These are phyloP conservation scores for Pistacia vera DNA, from an alignment of 345 rosid species.

Conservation along the genomic window DNA sequence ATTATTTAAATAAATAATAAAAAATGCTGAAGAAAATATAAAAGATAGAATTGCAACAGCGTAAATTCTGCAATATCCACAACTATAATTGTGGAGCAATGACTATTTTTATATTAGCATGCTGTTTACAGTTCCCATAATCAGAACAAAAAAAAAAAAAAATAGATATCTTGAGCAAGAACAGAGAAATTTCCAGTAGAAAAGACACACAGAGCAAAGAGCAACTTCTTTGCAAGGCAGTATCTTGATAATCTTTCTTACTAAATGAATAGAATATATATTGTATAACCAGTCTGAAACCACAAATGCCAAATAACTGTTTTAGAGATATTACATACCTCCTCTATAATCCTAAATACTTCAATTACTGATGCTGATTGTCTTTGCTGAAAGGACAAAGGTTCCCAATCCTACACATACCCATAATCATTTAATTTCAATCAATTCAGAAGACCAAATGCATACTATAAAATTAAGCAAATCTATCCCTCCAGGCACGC, in stretches of 20 bases:
- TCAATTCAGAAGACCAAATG: slow-evolving; percentile 8
- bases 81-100: neutral
- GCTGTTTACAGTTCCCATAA: neutral
- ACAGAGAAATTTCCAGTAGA: neutral
- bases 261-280: neutral
- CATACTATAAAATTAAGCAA: neutral
- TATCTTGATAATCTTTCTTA: neutral
- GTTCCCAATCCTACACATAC: slow-evolving; percentile 89
- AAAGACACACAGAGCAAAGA: neutral
- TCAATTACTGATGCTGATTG: slow-evolving; percentile 88
- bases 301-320: slow-evolving; percentile 4
- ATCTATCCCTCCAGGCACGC: neutral
- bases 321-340: slow-evolving; percentile 48
- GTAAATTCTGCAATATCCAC: slow-evolving; percentile 1
- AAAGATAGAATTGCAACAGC: neutral
- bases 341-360: slow-evolving; percentile 96
- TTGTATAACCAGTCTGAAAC: neutral
- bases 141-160: neutral
- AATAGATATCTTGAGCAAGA: neutral
- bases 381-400: slow-evolving; percentile 85
- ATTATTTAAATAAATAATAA: slow-evolving; percentile 1
- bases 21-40: neutral
- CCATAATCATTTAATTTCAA: slow-evolving; percentile 14
- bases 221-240: slow-evolving; percentile 13
- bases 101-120: neutral